phyloP scores from a whole-genome alignment of 73 alveolate species.

The Stentor roeselii region DNA sequence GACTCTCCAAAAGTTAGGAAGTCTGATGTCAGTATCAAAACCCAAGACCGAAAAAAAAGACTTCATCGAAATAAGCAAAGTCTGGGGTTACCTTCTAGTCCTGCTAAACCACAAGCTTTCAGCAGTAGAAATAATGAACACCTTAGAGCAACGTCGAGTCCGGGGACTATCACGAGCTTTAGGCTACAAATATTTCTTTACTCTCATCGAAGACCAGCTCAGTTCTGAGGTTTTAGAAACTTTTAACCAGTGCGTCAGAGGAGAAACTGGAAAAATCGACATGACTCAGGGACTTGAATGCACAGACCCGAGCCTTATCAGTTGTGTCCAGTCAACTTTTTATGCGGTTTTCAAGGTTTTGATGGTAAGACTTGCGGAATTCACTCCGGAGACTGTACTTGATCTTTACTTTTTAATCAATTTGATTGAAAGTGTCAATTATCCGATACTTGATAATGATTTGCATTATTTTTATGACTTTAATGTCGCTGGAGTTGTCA shows the following conservation, averaged over 20 bases:
- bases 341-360: not conserved
- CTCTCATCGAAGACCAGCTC: not conserved
- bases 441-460: not conserved
- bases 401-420: not conserved
- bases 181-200: not conserved
- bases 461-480: not conserved
- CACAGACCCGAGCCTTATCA: not conserved
- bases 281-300: not conserved
- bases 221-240: not conserved
- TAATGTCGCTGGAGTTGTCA: not conserved
- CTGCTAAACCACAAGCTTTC: not conserved
- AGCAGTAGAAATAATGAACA: not conserved
- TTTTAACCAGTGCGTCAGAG: not conserved
- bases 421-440: not conserved
- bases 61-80: conserved; percentile 1
- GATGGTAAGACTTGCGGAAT: not conserved
- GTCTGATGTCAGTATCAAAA: not conserved
- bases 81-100: not conserved
- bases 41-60: not conserved
- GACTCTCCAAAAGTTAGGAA: not conserved
- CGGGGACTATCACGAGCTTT: conserved; percentile 17
- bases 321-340: not conserved
- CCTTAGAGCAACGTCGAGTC: not conserved
- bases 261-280: not conserved
- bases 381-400: not conserved